Percentiles rank a stretch among this genome's conserved stretches.
phyloP scores from a whole-genome alignment of 306 rosid genomes.

The Potentilla sterilis region DNA sequence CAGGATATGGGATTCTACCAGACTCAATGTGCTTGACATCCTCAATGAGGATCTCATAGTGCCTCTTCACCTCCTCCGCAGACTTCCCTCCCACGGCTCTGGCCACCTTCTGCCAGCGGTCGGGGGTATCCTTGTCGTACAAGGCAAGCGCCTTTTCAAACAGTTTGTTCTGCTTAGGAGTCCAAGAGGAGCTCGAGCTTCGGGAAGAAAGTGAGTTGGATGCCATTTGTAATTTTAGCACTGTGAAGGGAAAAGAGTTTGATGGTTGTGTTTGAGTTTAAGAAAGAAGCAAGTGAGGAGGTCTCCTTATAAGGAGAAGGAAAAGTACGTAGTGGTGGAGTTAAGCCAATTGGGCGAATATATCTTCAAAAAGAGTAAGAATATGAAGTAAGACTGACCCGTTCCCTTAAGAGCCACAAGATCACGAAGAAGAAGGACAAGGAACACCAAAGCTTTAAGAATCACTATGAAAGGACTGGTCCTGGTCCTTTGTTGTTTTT shows the following conservation, averaged over 20 bases:
- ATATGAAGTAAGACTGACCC: slow-evolving; percentile 34
- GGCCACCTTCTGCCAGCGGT: slow-evolving; percentile 81
- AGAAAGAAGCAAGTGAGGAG: slow-evolving; percentile 26
- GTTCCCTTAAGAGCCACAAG: slow-evolving; percentile 46
- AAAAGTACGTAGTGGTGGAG: slow-evolving; percentile 44
- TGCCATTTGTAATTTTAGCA: slow-evolving; percentile 37
- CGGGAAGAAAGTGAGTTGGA: slow-evolving; percentile 38
- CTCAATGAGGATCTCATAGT: slow-evolving; percentile 68
- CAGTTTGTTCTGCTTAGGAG: slow-evolving; percentile 55
- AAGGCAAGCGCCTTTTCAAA: slow-evolving; percentile 74
- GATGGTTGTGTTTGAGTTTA: slow-evolving; percentile 17
- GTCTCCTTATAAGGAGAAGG: slow-evolving; percentile 50
- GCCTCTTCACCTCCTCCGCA: slow-evolving; percentile 68
- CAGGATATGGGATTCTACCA: slow-evolving; percentile 61
- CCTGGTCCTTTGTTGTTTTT: slow-evolving; percentile 16
- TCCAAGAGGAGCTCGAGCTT: slow-evolving; percentile 59
- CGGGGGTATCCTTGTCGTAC: slow-evolving; percentile 67
- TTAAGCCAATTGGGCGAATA: slow-evolving; percentile 44
- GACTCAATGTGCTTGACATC: slow-evolving; percentile 65
- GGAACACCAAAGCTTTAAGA: slow-evolving; percentile 40
- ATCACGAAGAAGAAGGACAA: slow-evolving; percentile 30
- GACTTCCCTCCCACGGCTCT: slow-evolving; percentile 62
- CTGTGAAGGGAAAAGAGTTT: not conserved
- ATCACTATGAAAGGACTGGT: slow-evolving; percentile 34
- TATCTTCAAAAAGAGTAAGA: slow-evolving; percentile 47